These are phyloP conservation scores for Kluyveromyces lactis DNA, from an alignment of 805 yeast genomes.

Conservation along the genomic window DNA sequence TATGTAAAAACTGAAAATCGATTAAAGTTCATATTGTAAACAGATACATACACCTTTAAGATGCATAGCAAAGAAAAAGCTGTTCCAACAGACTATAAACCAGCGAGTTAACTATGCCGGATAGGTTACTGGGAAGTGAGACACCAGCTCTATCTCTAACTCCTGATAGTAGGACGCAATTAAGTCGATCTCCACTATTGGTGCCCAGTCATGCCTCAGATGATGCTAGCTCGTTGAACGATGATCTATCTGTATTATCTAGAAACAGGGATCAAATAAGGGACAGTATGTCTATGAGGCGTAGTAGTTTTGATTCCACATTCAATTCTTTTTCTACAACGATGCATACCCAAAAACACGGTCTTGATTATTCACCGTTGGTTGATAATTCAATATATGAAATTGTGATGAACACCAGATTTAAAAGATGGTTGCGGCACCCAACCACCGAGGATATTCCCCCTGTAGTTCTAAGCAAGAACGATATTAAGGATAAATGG, in stretches of 20 bases:
- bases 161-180: background rate
- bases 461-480: constrained; percentile 54
- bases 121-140: background rate
- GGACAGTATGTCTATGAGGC: constrained; percentile 3
- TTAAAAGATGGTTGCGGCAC: constrained; percentile 36
- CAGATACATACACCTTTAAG: too few relatives aligned
- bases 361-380: constrained; percentile 26
- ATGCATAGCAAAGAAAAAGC: too few relatives aligned
- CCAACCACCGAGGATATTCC: constrained; percentile 86
- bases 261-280: constrained; percentile 13
- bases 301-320: constrained; percentile 4
- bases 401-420: constrained; percentile 41
- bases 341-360: constrained; percentile 3
- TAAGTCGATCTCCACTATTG: background rate
- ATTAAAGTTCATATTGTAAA: too few relatives aligned
- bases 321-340: background rate
- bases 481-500: constrained; percentile 35
- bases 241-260: constrained; percentile 26
- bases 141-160: background rate
- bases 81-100: too few relatives aligned
- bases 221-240: constrained; percentile 25
- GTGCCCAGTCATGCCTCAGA: constrained; percentile 5
- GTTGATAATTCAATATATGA: constrained; percentile 63
- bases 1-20: too few relatives aligned
- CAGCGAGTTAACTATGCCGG: background rate